A percentile compares a stretch with the other conserved stretches of the same genome.
Evolutionary conservation across 1,139 yeast species (phyloP).

Genomic region (Candida glucosophila): DNA sequence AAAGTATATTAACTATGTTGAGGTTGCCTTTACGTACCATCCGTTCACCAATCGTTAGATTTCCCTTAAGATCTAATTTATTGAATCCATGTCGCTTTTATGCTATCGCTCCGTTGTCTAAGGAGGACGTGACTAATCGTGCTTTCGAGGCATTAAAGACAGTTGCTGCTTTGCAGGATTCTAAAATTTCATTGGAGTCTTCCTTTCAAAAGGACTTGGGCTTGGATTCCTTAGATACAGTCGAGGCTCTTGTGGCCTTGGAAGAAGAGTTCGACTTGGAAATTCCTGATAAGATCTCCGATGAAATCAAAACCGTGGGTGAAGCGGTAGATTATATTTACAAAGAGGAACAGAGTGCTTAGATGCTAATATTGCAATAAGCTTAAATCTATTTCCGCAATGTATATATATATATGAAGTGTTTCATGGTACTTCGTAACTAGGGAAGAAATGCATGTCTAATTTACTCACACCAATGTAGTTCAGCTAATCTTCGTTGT

Average conservation of each 20-base stretch:
- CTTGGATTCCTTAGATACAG: conserved; percentile 64
- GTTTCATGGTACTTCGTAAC: not conserved
- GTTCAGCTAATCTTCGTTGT: no score
- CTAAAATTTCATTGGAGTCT: conserved; percentile 34
- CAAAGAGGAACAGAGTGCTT: conserved; percentile 41
- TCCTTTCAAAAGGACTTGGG: conserved; percentile 57
- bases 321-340: conserved; percentile 57
- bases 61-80: conserved; percentile 15
- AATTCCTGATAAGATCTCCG: conserved; percentile 61
- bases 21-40: conserved; percentile 33
- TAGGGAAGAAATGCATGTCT: no score
- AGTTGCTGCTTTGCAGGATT: conserved; percentile 43
- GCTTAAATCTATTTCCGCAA: not conserved
- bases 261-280: conserved; percentile 69
- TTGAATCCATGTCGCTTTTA: conserved; percentile 35
- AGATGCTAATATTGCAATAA: conserved; percentile 6
- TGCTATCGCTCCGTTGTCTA: conserved; percentile 39
- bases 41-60: conserved; percentile 25
- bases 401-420: conserved; percentile 1
- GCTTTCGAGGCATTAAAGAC: conserved; percentile 45
- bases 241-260: conserved; percentile 63
- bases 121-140: conserved; percentile 39
- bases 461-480: no score
- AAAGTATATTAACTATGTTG: no score
- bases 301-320: conserved; percentile 60